Evolutionary conservation across 495 filamentous ascomycete genomes (phyloP), one percentile per base, ranked within the genome.

Genomic region (Neurospora sp.): DNA sequence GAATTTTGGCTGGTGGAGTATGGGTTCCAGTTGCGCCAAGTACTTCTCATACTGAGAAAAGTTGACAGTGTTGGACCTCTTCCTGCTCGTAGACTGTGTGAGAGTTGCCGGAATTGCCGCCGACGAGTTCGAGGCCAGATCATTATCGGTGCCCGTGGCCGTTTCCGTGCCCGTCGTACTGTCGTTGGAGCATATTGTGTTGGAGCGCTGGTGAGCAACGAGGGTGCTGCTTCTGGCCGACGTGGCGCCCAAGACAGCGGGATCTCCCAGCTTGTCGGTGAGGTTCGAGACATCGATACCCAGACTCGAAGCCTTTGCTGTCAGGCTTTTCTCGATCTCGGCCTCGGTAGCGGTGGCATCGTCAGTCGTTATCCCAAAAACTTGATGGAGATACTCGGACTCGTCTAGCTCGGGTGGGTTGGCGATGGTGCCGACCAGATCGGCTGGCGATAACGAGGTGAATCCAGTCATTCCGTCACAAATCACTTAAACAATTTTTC

Each of bases 1-100:
- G 40, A 82, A 81, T 74, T 76, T 82, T 65, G 77, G 78, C 72
- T 81, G 83, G 71, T 79, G 80, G 68, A 82, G 73, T n/a, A 71
- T 79, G 14, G 78, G 81, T 71, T 83, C 79, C 5, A 84, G 70
- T 65, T 85, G 81, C 39, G 79, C 79, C 70, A 87, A 74, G 53
- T 84, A 87, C 73, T 80, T 85, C 16, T 87, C 86, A 71, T 88
- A 88, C n/a, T 82, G 83, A 16, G 81, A 80, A 74, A 87, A 87
- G 37, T 78, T 87, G 39, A 87, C 75, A 61, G 75, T 81, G 69
- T 81, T 81, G 47, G 83, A 80, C 71, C 79, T 73, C 69, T 77
- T 82, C 69, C 81, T 81, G 41, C 76, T 71, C 72, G 74, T 39
- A 39, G 74, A 70, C 27, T 80, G 77, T 12, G 73, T 71, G 44